phyloP scores from a whole-genome alignment of 495 filamentous ascomycete species.

The Bacidia rubella region DNA sequence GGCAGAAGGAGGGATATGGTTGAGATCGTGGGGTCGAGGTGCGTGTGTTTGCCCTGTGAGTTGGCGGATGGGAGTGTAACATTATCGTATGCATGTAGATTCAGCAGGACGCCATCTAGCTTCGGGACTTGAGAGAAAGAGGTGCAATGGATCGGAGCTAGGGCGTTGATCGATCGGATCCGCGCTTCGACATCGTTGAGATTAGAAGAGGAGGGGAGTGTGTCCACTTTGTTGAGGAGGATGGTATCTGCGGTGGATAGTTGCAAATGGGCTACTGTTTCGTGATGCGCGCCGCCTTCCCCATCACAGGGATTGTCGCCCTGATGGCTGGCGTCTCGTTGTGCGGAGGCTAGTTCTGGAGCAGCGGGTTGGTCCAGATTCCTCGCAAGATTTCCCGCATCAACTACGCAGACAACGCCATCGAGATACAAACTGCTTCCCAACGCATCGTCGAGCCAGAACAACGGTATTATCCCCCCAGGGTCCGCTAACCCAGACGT shows the following conservation, averaged over 20 bases:
- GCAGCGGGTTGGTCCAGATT: conserved; percentile 62
- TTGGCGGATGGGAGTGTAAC: conserved; percentile 46
- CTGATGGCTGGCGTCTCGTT: background rate
- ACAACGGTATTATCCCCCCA: conserved; percentile 86
- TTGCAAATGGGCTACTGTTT: conserved; percentile 89
- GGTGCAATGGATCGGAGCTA: conserved; percentile 74
- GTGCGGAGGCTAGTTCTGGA: conserved; percentile 27
- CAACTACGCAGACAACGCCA: conserved; percentile 89
- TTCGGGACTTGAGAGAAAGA: conserved; percentile 63
- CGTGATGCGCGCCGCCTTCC: conserved; percentile 38
- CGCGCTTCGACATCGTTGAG: conserved; percentile 44
- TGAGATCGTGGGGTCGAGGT: conserved; percentile 84
- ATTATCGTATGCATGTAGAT: conserved; percentile 79
- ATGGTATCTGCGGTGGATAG: conserved; percentile 96
- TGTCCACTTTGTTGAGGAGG: conserved; percentile 85
- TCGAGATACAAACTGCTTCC: conserved; percentile 92
- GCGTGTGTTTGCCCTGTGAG: conserved; percentile 49
- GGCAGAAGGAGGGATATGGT: conserved; percentile 59
- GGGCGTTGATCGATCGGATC: conserved; percentile 72
- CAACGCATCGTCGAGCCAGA: conserved; percentile 93
- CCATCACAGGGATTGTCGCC: conserved; percentile 24
- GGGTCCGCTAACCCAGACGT: conserved; percentile 93
- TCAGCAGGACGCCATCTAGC: conserved; percentile 73
- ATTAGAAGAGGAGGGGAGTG: conserved; percentile 41
- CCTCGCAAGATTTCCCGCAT: conserved; percentile 79